Evolutionary conservation across 768 basidiomycete species (phyloP).

Genomic region (Nidularia pulvinata): DNA sequence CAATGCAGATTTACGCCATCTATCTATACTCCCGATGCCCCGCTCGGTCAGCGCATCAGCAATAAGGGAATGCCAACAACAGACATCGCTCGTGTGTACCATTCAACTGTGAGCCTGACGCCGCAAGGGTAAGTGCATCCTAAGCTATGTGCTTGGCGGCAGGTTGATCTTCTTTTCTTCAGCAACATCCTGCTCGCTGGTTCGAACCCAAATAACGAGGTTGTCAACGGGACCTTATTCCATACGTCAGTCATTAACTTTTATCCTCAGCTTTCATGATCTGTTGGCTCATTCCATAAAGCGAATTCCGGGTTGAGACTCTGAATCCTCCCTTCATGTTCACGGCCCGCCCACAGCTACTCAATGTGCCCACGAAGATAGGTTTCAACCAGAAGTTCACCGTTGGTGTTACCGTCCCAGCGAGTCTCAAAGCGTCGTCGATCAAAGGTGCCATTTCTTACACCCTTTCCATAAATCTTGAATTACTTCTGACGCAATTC

Average conservation of each 20-base stretch:
- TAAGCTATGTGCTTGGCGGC: background rate
- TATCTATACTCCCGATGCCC: constrained; percentile 43
- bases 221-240: background rate
- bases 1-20: constrained; percentile 32
- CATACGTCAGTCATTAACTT: background rate
- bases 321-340: background rate
- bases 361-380: background rate
- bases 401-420: background rate
- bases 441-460: background rate
- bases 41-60: constrained; percentile 43
- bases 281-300: background rate
- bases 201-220: background rate
- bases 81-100: constrained; percentile 56
- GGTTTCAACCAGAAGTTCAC: background rate
- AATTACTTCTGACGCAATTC: background rate
- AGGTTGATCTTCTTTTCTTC: background rate
- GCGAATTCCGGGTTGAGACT: background rate
- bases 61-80: constrained; percentile 40
- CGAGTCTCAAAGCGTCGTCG: background rate
- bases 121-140: constrained; percentile 41
- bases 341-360: background rate
- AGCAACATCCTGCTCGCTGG: background rate
- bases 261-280: background rate
- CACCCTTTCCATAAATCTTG: background rate
- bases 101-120: constrained; percentile 57